Evolutionary conservation across 164 flowering plant genomes (phyloP).

Genomic region (Tetrastigma voinierianum): DNA sequence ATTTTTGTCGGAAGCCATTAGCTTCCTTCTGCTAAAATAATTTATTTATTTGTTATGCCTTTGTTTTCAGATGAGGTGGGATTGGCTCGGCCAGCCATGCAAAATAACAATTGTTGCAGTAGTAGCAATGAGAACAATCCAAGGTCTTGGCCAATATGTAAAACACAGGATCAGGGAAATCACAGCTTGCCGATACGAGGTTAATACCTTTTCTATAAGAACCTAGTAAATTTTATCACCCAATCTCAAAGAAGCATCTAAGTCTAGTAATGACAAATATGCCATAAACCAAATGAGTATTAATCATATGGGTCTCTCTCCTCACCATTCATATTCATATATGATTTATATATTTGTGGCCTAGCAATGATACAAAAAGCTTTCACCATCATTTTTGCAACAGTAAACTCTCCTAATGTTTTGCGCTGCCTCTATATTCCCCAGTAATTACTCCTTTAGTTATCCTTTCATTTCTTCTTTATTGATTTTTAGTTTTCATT

Average conservation of each 20-base stretch:
- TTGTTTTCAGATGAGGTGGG: conserved; percentile 19
- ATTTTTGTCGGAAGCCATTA: neutral
- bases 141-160: conserved; percentile 16
- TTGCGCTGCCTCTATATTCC: neutral
- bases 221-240: neutral
- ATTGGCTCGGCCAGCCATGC: conserved; percentile 4
- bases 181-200: conserved; percentile 23
- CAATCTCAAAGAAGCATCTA: no score
- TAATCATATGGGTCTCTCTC: no score
- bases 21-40: neutral
- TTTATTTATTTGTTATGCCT: neutral
- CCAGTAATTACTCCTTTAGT: no score
- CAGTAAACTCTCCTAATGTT: no score
- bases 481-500: neutral
- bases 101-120: conserved; percentile 22
- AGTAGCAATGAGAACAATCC: conserved; percentile 32
- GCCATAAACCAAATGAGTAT: no score
- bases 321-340: no score
- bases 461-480: neutral
- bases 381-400: no score
- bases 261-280: no score
- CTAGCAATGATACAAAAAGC: no score
- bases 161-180: conserved; percentile 16
- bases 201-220: neutral
- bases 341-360: no score